phyloP scores from a whole-genome alignment of 305 asterid genomes.

The Petunia hybrid region DNA sequence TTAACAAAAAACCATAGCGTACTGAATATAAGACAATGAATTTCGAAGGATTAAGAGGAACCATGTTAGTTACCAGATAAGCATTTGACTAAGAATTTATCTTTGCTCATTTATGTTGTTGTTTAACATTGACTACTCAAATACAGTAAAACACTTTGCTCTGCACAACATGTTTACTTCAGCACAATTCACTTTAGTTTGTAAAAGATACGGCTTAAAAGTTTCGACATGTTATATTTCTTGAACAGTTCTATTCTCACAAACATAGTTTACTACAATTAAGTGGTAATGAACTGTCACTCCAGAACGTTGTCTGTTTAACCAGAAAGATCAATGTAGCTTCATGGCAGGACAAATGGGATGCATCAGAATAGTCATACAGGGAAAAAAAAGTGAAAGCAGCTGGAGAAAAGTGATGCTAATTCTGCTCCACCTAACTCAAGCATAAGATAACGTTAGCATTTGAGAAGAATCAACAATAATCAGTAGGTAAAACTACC shows the following conservation, averaged over 20 bases:
- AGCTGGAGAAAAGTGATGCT: too few relatives aligned
- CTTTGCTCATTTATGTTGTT: neutral
- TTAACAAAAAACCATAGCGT: neutral
- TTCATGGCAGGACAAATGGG: too few relatives aligned
- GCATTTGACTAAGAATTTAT: conserved; percentile 5
- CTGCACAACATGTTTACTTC: conserved; percentile 22
- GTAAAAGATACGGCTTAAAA: conserved; percentile 10
- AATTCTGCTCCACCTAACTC: too few relatives aligned
- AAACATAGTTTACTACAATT: too few relatives aligned
- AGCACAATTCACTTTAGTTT: conserved; percentile 1
- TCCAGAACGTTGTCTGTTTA: too few relatives aligned
- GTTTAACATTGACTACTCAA: neutral
- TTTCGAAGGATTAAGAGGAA: conserved; percentile 10
- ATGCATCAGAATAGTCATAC: too few relatives aligned
- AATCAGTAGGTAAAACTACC: conserved; percentile 18
- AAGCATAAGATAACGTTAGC: too few relatives aligned
- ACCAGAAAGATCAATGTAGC: too few relatives aligned
- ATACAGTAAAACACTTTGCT: neutral
- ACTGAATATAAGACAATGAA: neutral
- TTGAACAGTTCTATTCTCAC: too few relatives aligned
- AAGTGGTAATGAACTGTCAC: too few relatives aligned
- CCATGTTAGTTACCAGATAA: conserved; percentile 22
- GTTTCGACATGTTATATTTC: neutral
- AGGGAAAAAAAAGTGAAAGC: too few relatives aligned
- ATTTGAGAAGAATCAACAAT: neutral